Percentiles rank a stretch among this genome's conserved stretches.
Conservation (phyloP, 2,329 filamentous ascomycete species). For the Stromatinia cepivora region DNA sequence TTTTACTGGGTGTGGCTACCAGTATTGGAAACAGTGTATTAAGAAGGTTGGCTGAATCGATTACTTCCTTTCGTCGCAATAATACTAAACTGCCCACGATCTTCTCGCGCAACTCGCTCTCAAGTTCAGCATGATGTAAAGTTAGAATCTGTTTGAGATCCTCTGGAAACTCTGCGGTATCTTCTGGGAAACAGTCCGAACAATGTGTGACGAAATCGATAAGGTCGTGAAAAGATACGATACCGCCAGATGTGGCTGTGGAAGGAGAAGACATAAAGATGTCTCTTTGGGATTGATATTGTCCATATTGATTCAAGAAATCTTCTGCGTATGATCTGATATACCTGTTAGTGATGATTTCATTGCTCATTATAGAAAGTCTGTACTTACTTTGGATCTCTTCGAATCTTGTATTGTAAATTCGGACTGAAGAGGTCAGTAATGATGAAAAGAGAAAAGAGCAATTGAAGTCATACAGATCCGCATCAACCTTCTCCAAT, state of each 20-base stretch:
- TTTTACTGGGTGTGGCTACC: slow-evolving; percentile 88
- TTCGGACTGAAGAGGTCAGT: slow-evolving; percentile 59
- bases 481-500: slow-evolving; percentile 92
- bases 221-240: slow-evolving; percentile 84
- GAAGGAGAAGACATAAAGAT: slow-evolving; percentile 85
- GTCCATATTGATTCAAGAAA: slow-evolving; percentile 82
- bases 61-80: slow-evolving; percentile 84
- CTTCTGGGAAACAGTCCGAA: slow-evolving; percentile 85
- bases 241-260: slow-evolving; percentile 72
- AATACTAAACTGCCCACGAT: slow-evolving; percentile 87
- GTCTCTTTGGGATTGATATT: slow-evolving; percentile 88
- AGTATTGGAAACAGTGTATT: slow-evolving; percentile 95
- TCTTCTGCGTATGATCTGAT: slow-evolving; percentile 82
- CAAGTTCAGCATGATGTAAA: slow-evolving; percentile 78
- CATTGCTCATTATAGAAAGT: neutral
- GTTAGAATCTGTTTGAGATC: slow-evolving; percentile 80
- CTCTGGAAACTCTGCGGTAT: slow-evolving; percentile 73
- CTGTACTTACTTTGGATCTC: slow-evolving; percentile 70
- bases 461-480: slow-evolving; percentile 57
- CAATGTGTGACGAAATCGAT: slow-evolving; percentile 94
- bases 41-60: slow-evolving; percentile 79
- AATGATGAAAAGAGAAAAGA: slow-evolving; percentile 22
- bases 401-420: slow-evolving; percentile 86
- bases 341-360: slow-evolving; percentile 22
- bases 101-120: slow-evolving; percentile 87